Base-by-base conservation (phyloP, 2,329 filamentous ascomycete genomes). In the Fusarium robinianum region DNA sequence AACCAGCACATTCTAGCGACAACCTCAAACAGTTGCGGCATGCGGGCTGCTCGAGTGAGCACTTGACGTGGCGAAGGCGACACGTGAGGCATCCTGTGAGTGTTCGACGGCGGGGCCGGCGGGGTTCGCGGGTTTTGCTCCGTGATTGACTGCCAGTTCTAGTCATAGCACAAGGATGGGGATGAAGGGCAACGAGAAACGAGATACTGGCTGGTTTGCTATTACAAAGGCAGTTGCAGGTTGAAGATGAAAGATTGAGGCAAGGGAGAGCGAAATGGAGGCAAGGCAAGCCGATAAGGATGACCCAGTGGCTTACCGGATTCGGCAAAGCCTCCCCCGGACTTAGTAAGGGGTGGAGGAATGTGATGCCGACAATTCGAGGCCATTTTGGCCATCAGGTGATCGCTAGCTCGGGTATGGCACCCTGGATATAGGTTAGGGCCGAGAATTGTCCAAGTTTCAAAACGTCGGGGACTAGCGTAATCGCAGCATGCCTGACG, bases 201-300 rank as follows among this genome's bases (percentile, higher is more conserved):
- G n/a, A n/a, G n/a, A n/a, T n/a, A n/a, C n/a, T n/a, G n/a, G n/a
- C n/a, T n/a, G n/a, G n/a, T n/a, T n/a, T n/a, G n/a, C n/a, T n/a
- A n/a, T n/a, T n/a, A n/a, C n/a, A n/a, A n/a, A n/a, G n/a, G n/a
- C n/a, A n/a, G n/a, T n/a, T n/a, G n/a, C n/a, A n/a, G n/a, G n/a
- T n/a, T n/a, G n/a, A 33, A 33, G 30, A 17, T 11, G 30, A 9
- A 7, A 4, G 18, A 17, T 14, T 18, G 30, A 33, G 30, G 6
- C 16, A 18, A 12, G 30, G 30, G 17, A 19, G 4, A 33, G 12
- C n/a, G 14, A 12, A 18, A 33, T 18, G 18, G 30, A 33, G 30
- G 30, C 30, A 33, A 21, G 16, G 18, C 16, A n/a, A 18, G 30
- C 30, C 30, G 17, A 33, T 33, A n/a, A n/a, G n/a, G n/a, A n/a